Percentiles rank a stretch among this genome's conserved stretches.
Evolutionary conservation across 2,329 filamentous ascomycete genomes (phyloP).

Genomic region (Sphaerulina vaccinii): DNA sequence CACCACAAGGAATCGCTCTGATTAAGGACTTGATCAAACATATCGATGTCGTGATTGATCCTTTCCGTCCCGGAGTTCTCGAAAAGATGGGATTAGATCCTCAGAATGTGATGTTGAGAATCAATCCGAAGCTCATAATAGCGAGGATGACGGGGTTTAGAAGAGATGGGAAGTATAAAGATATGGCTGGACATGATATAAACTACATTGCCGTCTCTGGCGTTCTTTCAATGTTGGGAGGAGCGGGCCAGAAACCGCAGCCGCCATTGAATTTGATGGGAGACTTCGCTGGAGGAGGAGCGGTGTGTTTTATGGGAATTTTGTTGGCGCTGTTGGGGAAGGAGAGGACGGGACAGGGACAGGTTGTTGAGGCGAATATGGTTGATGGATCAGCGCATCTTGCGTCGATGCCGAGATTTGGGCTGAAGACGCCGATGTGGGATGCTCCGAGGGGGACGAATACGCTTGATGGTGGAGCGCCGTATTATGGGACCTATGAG

Average conservation of each 20-base stretch:
- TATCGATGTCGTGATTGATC: constrained; percentile 84
- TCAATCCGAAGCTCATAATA: constrained; percentile 76
- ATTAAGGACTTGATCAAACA: constrained; percentile 62
- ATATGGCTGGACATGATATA: constrained; percentile 94
- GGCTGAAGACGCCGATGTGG: constrained; percentile 63
- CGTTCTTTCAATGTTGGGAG: constrained; percentile 72
- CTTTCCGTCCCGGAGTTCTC: constrained; percentile 86
- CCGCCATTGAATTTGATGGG: constrained; percentile 81
- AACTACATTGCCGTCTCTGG: constrained; percentile 93
- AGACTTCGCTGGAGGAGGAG: constrained; percentile 89
- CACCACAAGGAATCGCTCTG: constrained; percentile 60
- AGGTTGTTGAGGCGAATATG: constrained; percentile 96
- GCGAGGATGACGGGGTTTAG: constrained; percentile 88
- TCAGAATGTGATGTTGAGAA: constrained; percentile 57
- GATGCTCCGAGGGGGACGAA: constrained; percentile 68
- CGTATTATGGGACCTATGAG: constrained; percentile 87
- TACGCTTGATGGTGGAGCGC: constrained; percentile 76
- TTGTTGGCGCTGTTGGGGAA: constrained; percentile 73
- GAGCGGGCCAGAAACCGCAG: constrained; percentile 66
- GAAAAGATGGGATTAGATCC: constrained; percentile 81
- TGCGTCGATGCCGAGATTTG: constrained; percentile 72
- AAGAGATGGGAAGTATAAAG: constrained; percentile 76
- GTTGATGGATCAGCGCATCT: constrained; percentile 84
- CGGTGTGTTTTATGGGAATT: constrained; percentile 77
- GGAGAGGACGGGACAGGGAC: constrained; percentile 64